A percentile compares a stretch with the other conserved stretches of the same genome.
Evolutionary conservation across 164 flowering plant genomes (phyloP).

Genomic region (Dillenia turbinata): DNA sequence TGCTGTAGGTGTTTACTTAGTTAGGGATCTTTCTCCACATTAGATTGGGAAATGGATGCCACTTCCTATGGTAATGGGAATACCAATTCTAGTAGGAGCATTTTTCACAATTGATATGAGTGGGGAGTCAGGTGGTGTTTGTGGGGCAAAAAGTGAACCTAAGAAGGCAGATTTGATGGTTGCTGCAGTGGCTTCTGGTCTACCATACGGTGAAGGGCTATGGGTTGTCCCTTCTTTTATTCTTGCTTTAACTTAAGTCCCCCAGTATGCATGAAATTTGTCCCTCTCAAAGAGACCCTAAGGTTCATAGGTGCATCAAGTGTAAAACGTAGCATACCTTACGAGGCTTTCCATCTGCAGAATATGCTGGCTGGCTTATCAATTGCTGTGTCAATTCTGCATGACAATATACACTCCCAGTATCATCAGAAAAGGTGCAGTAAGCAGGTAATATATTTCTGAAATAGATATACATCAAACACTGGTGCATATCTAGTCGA

Average conservation of each 20-base stretch:
- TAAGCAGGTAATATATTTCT: no score
- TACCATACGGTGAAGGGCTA: constrained; percentile 60
- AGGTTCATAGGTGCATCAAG: no score
- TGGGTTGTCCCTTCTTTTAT: constrained; percentile 55
- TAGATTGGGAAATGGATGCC: constrained; percentile 51
- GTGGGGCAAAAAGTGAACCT: constrained; percentile 38
- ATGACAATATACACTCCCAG: no score
- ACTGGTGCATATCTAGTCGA: no score
- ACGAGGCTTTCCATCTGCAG: no score
- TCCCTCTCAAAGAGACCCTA: no score
- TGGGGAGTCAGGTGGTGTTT: constrained; percentile 53
- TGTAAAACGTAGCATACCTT: no score
- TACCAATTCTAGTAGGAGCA: constrained; percentile 55
- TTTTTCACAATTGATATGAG: constrained; percentile 53
- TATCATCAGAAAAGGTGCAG: no score
- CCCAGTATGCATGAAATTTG: constrained; percentile 62
- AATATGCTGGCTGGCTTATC: no score
- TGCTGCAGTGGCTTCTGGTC: constrained; percentile 66
- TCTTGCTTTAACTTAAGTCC: constrained; percentile 53
- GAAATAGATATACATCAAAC: no score
- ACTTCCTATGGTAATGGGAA: constrained; percentile 59
- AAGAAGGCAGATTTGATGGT: constrained; percentile 54
- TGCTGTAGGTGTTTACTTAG: constrained; percentile 38
- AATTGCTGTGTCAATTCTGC: no score
- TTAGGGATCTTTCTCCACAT: constrained; percentile 33